Evolutionary conservation across 768 basidiomycete genomes (phyloP).

Genomic region (Lactarius quietus): DNA sequence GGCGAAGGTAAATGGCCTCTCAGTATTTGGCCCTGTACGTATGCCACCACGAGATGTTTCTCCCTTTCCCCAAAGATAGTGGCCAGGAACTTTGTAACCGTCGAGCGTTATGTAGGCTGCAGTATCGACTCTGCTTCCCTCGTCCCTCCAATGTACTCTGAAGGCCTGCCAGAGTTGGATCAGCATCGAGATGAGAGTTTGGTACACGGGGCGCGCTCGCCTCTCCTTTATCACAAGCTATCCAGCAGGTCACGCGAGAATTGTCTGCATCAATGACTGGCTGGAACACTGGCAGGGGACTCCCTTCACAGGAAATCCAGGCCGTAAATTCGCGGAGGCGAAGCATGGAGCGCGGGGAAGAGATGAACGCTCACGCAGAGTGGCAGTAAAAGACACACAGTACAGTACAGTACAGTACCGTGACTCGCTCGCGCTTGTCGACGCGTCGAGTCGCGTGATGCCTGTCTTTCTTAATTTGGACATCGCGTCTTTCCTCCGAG

Average conservation of each 20-base stretch:
- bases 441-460: no score
- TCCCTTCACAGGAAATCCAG: slow-evolving; percentile 57
- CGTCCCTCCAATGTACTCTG: slow-evolving; percentile 61
- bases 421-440: no score
- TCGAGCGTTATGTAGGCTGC: slow-evolving; percentile 64
- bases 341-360: slow-evolving; percentile 30
- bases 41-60: slow-evolving; percentile 51
- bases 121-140: slow-evolving; percentile 49
- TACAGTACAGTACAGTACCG: no score
- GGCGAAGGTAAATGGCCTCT: slow-evolving; percentile 61
- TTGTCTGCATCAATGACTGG: slow-evolving; percentile 43
- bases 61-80: slow-evolving; percentile 57
- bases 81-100: slow-evolving; percentile 54
- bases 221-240: slow-evolving; percentile 58
- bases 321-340: slow-evolving; percentile 62
- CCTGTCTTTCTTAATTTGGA: no score
- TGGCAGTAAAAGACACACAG: no score
- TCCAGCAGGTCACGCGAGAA: slow-evolving; percentile 61
- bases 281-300: slow-evolving; percentile 53
- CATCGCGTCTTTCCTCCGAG: no score
- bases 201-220: slow-evolving; percentile 32
- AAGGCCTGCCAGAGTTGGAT: slow-evolving; percentile 43
- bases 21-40: slow-evolving; percentile 45
- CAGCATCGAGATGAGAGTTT: neutral
- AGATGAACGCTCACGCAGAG: neutral